Conservation (phyloP, 192 early-diverging fungal genomes). For the Backusella liffmaniae region DNA sequence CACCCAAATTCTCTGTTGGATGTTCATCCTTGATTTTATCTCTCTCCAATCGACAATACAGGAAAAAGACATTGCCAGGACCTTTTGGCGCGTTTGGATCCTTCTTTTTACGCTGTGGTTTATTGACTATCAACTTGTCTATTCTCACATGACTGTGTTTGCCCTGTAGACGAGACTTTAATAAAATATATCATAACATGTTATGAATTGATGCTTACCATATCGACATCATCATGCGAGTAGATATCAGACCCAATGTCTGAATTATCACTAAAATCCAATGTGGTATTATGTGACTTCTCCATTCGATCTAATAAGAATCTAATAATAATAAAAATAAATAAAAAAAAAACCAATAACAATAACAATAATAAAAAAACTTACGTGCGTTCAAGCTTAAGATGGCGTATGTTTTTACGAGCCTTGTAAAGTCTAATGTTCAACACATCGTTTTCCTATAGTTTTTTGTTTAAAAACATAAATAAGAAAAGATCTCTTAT, state of each 20-base stretch:
- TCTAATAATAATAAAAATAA: not conserved
- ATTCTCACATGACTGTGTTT: constrained; percentile 12
- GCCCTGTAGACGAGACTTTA: not conserved
- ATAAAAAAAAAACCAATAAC: not conserved
- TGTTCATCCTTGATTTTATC: constrained; percentile 45
- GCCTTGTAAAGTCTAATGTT: constrained; percentile 48
- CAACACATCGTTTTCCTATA: constrained; percentile 50
- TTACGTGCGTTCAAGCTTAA: constrained; percentile 48
- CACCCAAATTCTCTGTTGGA: constrained; percentile 34
- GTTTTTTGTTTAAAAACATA: not conserved
- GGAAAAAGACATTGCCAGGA: constrained; percentile 42
- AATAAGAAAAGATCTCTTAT: not conserved
- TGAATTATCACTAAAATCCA: constrained; percentile 18
- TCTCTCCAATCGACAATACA: constrained; percentile 39
- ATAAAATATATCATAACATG: too few species aligned
- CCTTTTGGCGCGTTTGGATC: constrained; percentile 47
- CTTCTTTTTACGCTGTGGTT: constrained; percentile 34
- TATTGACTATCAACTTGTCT: constrained; percentile 17
- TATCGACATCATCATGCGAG: constrained; percentile 24
- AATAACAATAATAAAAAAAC: not conserved
- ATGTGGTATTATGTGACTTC: not conserved
- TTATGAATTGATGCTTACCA: constrained; percentile 4
- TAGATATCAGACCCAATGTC: constrained; percentile 22
- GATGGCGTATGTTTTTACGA: constrained; percentile 46
- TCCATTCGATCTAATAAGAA: constrained; percentile 30